Percentiles rank a stretch among this genome's conserved stretches.
These are phyloP conservation scores for Limnanthes douglasii DNA, from an alignment of 345 rosid genomes.

Conservation along the genomic window DNA sequence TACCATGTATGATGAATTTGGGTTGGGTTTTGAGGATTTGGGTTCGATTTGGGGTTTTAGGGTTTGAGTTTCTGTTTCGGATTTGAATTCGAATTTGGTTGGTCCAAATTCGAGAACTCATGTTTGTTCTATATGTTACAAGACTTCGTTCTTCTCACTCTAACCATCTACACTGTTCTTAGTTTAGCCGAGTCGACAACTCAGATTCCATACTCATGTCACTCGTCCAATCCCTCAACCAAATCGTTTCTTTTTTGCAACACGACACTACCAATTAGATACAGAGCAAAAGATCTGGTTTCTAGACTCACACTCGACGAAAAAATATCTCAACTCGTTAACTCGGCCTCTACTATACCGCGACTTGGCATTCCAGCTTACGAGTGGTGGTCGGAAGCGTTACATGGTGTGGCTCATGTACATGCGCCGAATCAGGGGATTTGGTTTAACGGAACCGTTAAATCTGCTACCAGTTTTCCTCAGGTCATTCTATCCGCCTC, in stretches of 20 bases:
- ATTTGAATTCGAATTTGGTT: no score
- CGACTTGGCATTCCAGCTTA: slow-evolving; percentile 66
- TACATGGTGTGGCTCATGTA: slow-evolving; percentile 54
- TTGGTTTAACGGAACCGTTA: slow-evolving; percentile 34
- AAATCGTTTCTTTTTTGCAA: slow-evolving; percentile 36
- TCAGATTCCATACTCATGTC: slow-evolving; percentile 49
- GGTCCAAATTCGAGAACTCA: no score
- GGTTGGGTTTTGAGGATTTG: no score
- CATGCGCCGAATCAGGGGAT: slow-evolving; percentile 36
- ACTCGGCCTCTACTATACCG: slow-evolving; percentile 52
- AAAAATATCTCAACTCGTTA: slow-evolving; percentile 67
- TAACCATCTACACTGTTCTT: no score
- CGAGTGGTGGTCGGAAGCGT: slow-evolving; percentile 94
- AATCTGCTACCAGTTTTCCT: slow-evolving; percentile 80
- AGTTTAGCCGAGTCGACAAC: no score
- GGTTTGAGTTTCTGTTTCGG: no score
- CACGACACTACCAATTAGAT: slow-evolving; percentile 31
- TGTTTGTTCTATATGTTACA: no score
- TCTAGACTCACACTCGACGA: slow-evolving; percentile 60
- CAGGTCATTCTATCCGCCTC: slow-evolving; percentile 76
- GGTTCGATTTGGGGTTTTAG: no score
- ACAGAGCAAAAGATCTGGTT: slow-evolving; percentile 57
- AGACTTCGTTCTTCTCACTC: no score
- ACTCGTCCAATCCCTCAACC: slow-evolving; percentile 28
- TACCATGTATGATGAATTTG: no score